Evolutionary conservation across 441 rosid species (phyloP).

Genomic region (Jatropha multifida): DNA sequence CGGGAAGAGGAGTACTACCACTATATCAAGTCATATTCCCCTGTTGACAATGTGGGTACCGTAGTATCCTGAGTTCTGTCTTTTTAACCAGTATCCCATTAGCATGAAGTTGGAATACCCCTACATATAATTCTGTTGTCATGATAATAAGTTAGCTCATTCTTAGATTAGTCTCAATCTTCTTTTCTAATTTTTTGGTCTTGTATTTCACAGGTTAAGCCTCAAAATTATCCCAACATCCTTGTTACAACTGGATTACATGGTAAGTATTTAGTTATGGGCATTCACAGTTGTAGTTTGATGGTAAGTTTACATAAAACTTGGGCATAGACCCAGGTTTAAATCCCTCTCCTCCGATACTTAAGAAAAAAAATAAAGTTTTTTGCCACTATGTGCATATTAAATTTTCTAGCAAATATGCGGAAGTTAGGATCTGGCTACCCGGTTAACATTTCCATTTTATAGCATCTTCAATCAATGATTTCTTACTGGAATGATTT

Average conservation of each 20-base stretch:
- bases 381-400: not conserved
- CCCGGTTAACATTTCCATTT: not conserved
- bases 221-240: conserved; percentile 73
- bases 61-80: conserved; percentile 5
- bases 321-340: no score
- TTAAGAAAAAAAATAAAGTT: no score
- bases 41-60: conserved; percentile 76
- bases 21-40: conserved; percentile 94
- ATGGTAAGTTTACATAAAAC: no score
- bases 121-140: not conserved
- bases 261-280: conserved; percentile 43
- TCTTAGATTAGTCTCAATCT: not conserved
- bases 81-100: not conserved
- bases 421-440: no score
- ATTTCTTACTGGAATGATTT: not conserved
- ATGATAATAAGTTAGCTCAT: not conserved
- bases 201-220: conserved; percentile 49
- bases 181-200: conserved; percentile 1
- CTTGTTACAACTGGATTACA: conserved; percentile 83
- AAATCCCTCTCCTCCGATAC: no score
- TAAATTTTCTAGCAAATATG: not conserved
- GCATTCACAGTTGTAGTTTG: no score
- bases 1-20: conserved; percentile 76
- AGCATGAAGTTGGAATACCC: not conserved
- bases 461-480: not conserved